Evolutionary conservation across 1,284 basidiomycete genomes (phyloP).

Genomic region (Apiotrichum veenhuisii): DNA sequence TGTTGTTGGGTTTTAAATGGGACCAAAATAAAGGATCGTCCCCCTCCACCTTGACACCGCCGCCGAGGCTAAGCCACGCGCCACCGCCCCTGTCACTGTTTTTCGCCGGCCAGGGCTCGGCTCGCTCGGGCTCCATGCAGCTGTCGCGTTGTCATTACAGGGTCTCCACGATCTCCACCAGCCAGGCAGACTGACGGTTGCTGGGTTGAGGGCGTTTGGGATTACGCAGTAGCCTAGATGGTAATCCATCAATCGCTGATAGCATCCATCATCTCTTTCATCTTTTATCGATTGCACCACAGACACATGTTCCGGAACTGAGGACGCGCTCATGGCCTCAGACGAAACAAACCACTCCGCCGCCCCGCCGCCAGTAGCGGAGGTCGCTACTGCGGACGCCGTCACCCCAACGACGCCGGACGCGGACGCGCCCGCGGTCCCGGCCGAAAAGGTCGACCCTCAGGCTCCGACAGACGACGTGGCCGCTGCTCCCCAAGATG

Average conservation of each 20-base stretch:
- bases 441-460: not conserved
- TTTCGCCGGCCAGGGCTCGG: not conserved
- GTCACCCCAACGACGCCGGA: not conserved
- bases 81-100: too few relatives aligned
- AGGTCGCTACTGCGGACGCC: not conserved
- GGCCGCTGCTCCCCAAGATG: not conserved
- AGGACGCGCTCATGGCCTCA: slow-evolving; percentile 1
- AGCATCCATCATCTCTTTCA: not conserved
- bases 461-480: not conserved
- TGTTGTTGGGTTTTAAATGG: not conserved
- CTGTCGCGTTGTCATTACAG: not conserved
- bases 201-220: too few relatives aligned
- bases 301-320: not conserved
- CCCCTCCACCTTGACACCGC: too few relatives aligned
- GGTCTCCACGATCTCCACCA: not conserved
- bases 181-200: too few relatives aligned
- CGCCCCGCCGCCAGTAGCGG: not conserved
- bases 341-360: not conserved
- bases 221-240: too few relatives aligned
- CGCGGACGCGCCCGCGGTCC: not conserved
- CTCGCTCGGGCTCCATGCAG: not conserved
- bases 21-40: too few relatives aligned
- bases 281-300: not conserved
- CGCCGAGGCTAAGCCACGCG: too few relatives aligned
- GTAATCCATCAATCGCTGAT: too few relatives aligned